Conservation (phyloP, 768 basidiomycete genomes). For the Suillus hirtellus region DNA sequence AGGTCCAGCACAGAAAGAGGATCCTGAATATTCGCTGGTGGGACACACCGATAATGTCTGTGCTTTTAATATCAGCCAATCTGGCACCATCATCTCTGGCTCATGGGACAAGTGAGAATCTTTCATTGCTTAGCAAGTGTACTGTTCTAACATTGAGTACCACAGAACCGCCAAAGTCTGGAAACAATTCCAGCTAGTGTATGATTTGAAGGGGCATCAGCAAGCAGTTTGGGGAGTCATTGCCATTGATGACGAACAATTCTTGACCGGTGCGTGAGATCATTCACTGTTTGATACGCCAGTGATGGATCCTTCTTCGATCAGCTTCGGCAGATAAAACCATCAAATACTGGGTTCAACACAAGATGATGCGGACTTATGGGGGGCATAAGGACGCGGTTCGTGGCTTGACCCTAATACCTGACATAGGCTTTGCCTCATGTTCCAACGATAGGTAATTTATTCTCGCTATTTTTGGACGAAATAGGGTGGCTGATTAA, state of each 20-base stretch:
- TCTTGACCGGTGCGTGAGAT: conserved; percentile 70
- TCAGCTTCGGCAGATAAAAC: conserved; percentile 93
- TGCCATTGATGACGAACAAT: conserved; percentile 71
- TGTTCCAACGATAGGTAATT: conserved; percentile 90
- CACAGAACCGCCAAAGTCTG: conserved; percentile 91
- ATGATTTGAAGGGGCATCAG: conserved; percentile 81
- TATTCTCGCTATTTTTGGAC: neutral
- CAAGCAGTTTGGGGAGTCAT: conserved; percentile 95
- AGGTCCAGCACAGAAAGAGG: conserved; percentile 50
- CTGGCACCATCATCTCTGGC: conserved; percentile 84
- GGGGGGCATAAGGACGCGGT: conserved; percentile 91
- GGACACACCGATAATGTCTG: conserved; percentile 94
- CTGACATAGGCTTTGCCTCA: conserved; percentile 91
- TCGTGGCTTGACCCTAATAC: conserved; percentile 75
- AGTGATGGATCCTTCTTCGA: conserved; percentile 15
- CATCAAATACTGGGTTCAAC: conserved; percentile 84
- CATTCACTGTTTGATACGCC: neutral
- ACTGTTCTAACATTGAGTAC: neutral
- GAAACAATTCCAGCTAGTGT: conserved; percentile 70
- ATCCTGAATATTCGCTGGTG: conserved; percentile 79
- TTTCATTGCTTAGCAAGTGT: conserved; percentile 1
- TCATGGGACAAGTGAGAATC: conserved; percentile 90
- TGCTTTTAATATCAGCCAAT: conserved; percentile 67
- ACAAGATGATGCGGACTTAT: conserved; percentile 74
- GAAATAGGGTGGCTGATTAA: conserved; percentile 9